Conservation (phyloP, 768 basidiomycete species). For the Baorangia bicolor region DNA sequence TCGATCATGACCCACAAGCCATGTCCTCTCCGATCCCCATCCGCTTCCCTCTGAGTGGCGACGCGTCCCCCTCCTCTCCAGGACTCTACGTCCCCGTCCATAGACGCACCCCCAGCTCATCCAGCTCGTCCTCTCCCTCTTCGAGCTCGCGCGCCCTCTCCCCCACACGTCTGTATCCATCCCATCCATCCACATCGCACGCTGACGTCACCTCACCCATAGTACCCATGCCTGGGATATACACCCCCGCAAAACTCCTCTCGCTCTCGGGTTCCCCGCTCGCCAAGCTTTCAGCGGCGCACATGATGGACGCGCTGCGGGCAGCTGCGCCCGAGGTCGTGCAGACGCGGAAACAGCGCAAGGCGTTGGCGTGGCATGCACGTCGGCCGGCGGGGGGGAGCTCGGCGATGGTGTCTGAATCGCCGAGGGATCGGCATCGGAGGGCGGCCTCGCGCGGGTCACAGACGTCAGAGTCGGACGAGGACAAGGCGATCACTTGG, state of each 20-base stretch:
- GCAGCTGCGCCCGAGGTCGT: conserved; percentile 27
- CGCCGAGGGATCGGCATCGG: too few species aligned
- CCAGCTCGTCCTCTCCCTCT: conserved; percentile 15
- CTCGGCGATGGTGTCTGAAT: too few species aligned
- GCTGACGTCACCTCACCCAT: not conserved
- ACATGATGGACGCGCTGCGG: conserved; percentile 14
- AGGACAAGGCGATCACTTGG: conserved; percentile 16
- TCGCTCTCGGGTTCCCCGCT: conserved; percentile 24
- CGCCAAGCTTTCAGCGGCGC: conserved; percentile 1
- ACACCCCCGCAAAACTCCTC: conserved; percentile 28
- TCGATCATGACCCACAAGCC: not conserved
- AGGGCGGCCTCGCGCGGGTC: conserved; percentile 6
- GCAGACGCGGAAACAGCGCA: conserved; percentile 26
- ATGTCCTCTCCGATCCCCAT: conserved; percentile 31
- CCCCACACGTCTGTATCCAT: conserved; percentile 2
- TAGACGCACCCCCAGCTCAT: conserved; percentile 26
- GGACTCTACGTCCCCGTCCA: conserved; percentile 43
- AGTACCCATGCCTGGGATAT: conserved; percentile 15
- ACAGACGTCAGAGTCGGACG: conserved; percentile 18
- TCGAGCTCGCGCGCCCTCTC: conserved; percentile 9
- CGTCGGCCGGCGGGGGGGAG: too few species aligned
- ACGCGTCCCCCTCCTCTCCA: conserved; percentile 2
- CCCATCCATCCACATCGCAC: not conserved
- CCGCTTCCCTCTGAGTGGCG: not conserved
- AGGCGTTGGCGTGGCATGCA: conserved; percentile 22